Conservation (phyloP, 2,329 filamentous ascomycete species). For the Geosmithia morbida region DNA sequence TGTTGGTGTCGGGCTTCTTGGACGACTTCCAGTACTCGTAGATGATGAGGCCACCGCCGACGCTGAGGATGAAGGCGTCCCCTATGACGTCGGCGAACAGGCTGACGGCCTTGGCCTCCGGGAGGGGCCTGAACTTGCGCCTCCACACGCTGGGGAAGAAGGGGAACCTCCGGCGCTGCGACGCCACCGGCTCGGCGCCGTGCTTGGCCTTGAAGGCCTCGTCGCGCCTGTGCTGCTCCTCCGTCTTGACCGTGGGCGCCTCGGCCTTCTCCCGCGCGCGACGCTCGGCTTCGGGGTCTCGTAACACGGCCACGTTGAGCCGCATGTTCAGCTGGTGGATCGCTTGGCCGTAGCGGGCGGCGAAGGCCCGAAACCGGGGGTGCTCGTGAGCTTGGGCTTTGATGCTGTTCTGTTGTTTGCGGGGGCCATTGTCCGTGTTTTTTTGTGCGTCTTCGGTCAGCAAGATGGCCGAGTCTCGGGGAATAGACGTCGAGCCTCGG, state of each 20-base stretch:
- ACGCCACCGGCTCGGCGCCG: conserved; percentile 12
- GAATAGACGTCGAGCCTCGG: too few species aligned
- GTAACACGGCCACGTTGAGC: conserved; percentile 41
- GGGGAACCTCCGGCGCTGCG: conserved; percentile 9
- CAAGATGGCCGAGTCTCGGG: too few species aligned
- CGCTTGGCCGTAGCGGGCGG: conserved; percentile 45
- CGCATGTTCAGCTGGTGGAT: conserved; percentile 57
- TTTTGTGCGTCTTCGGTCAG: neutral
- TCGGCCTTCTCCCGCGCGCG: conserved; percentile 48
- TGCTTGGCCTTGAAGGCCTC: conserved; percentile 28
- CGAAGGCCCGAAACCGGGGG: conserved; percentile 42
- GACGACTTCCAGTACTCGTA: conserved; percentile 47
- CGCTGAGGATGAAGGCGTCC: conserved; percentile 46
- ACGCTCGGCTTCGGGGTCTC: conserved; percentile 41
- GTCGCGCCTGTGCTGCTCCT: conserved; percentile 39
- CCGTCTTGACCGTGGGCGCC: conserved; percentile 49
- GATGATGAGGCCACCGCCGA: conserved; percentile 40
- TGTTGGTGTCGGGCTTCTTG: conserved; percentile 45
- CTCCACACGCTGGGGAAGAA: conserved; percentile 40
- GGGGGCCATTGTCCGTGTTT: too few species aligned
- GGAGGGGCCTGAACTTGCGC: conserved; percentile 47
- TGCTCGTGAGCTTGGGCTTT: conserved; percentile 53
- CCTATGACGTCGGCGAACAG: conserved; percentile 52
- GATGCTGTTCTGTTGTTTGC: conserved; percentile 40
- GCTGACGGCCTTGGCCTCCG: conserved; percentile 51